Percentiles rank a stretch among this genome's conserved stretches.
phyloP scores from a whole-genome alignment of 345 rosid genomes.

The Linum usitatissimum region DNA sequence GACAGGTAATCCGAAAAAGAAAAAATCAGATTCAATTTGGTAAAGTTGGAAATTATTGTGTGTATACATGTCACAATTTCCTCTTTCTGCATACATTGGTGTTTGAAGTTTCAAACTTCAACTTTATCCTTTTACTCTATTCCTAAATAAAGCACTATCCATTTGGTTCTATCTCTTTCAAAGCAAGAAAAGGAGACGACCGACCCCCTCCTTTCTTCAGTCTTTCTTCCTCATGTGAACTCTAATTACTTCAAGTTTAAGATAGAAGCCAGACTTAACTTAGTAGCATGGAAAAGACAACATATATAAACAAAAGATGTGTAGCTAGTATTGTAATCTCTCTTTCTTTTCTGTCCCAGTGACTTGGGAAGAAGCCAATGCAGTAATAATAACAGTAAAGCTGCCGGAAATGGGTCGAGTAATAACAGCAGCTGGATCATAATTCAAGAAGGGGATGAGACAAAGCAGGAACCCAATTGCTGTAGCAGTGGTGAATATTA shows the following conservation, averaged over 20 bases:
- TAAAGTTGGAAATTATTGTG: constrained; percentile 15
- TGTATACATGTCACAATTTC: neutral
- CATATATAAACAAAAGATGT: neutral
- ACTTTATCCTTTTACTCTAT: neutral
- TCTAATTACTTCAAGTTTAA: neutral
- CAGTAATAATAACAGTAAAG: constrained; percentile 24
- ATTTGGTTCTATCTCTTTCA: neutral
- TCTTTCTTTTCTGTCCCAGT: constrained; percentile 16
- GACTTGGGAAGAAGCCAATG: constrained; percentile 25
- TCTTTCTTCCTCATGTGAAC: neutral
- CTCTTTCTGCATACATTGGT: neutral
- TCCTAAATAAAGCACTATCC: neutral
- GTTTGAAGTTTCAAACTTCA: neutral
- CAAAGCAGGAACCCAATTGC: constrained; percentile 26
- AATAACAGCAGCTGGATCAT: constrained; percentile 17
- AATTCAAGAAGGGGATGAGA: constrained; percentile 26
- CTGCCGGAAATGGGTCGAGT: constrained; percentile 24
- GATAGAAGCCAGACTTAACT: neutral
- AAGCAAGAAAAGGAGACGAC: neutral
- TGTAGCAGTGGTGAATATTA: neutral
- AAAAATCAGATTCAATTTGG: neutral
- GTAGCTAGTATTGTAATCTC: neutral
- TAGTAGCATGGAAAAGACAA: neutral
- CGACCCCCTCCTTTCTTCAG: neutral
- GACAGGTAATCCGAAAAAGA: constrained; percentile 40